Evolutionary conservation across 1,139 yeast species (phyloP).

Genomic region (Lodderomyces margitis): DNA sequence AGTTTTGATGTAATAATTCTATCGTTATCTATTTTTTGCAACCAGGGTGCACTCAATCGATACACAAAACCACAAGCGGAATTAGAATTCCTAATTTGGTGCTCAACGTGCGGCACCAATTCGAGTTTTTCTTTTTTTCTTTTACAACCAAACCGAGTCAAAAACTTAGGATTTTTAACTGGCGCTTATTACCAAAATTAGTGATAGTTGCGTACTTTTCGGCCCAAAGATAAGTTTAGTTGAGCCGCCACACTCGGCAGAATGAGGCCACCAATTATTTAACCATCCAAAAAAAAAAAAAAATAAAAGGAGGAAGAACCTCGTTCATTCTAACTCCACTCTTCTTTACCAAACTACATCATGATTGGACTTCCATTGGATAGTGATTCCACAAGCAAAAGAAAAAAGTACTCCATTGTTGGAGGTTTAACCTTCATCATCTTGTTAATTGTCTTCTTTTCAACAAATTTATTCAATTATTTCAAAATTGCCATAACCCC

Average conservation of each 20-base stretch:
- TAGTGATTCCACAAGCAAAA: constrained; percentile 8
- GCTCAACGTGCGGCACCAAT: not conserved
- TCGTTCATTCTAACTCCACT: too few relatives aligned
- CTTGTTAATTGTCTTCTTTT: constrained; percentile 19
- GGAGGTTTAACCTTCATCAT: constrained; percentile 15
- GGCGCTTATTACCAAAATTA: too few relatives aligned
- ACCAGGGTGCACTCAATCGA: not conserved
- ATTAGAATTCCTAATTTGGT: not conserved
- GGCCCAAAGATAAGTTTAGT: too few relatives aligned
- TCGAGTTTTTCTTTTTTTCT: too few relatives aligned
- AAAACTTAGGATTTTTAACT: not conserved
- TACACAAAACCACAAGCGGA: not conserved
- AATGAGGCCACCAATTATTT: too few relatives aligned
- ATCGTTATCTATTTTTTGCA: too few relatives aligned
- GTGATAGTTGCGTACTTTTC: too few relatives aligned
- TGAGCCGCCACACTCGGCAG: too few relatives aligned
- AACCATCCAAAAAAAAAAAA: too few relatives aligned
- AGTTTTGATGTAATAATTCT: too few relatives aligned
- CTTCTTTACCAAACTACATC: too few relatives aligned
- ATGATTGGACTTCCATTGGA: constrained; percentile 20
- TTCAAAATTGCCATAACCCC: constrained; percentile 23
- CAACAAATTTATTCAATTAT: constrained; percentile 24
- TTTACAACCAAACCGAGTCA: not conserved
- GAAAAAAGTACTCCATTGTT: constrained; percentile 5
- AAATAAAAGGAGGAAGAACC: too few relatives aligned